A percentile compares a stretch with the other conserved stretches of the same genome.
phyloP scores from a whole-genome alignment of 2,329 filamentous ascomycete genomes.

The Colletotrichum magnum region DNA sequence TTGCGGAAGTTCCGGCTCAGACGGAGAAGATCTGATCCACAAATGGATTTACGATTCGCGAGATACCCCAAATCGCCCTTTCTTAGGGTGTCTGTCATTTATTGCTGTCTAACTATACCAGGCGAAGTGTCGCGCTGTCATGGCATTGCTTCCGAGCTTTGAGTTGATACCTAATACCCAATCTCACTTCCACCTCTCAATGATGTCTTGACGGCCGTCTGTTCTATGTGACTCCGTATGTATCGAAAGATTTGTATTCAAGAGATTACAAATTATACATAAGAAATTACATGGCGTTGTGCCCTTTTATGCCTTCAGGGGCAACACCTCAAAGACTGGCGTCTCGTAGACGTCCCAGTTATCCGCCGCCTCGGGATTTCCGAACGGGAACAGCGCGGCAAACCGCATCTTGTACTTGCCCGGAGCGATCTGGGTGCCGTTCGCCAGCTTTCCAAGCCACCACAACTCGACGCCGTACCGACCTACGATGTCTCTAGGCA shows the following conservation, averaged over 20 bases:
- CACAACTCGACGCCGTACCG: constrained; percentile 48
- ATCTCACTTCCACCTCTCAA: not conserved
- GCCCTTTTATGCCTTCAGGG: not conserved
- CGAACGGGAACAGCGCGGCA: constrained; percentile 34
- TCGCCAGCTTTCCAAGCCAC: constrained; percentile 60
- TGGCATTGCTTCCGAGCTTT: not conserved
- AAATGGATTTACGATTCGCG: not conserved
- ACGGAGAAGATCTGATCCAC: constrained; percentile 28
- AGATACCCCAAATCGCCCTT: constrained; percentile 21
- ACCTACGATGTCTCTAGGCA: constrained; percentile 49
- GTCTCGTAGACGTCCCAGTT: constrained; percentile 38
- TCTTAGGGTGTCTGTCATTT: constrained; percentile 6
- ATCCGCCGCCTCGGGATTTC: constrained; percentile 28
- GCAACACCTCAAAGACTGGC: constrained; percentile 46
- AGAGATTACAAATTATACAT: not conserved
- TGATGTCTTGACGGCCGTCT: no score
- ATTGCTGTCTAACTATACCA: constrained; percentile 20
- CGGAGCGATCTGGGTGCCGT: constrained; percentile 56
- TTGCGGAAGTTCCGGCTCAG: not conserved
- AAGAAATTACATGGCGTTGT: not conserved
- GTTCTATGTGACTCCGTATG: not conserved
- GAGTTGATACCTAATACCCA: constrained; percentile 28
- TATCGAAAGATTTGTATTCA: not conserved
- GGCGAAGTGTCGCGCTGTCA: not conserved
- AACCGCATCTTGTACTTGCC: constrained; percentile 53